Evolutionary conservation across 2,329 filamentous ascomycete genomes (phyloP).

Genomic region (Coleophoma eucalyptorum): DNA sequence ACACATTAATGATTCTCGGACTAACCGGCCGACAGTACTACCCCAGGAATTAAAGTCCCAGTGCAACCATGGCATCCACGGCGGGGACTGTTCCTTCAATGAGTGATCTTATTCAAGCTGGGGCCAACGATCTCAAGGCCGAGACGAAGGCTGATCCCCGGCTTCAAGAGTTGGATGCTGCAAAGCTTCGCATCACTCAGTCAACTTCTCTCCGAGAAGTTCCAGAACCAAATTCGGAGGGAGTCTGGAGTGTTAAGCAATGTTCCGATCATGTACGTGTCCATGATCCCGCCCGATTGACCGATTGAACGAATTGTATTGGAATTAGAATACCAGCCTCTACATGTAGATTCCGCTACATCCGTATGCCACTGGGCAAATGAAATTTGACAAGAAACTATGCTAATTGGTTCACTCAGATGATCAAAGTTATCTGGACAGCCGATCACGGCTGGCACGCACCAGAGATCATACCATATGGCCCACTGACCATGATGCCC

Average conservation of each 20-base stretch:
- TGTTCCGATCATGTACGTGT: conserved; percentile 59
- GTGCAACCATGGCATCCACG: no score
- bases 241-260: conserved; percentile 13
- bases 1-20: no score
- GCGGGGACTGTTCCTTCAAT: not conserved
- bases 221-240: conserved; percentile 28
- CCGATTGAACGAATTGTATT: no score
- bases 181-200: conserved; percentile 50
- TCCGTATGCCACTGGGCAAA: no score
- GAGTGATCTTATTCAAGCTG: conserved; percentile 13
- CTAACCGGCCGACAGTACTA: no score
- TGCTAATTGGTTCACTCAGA: conserved; percentile 40
- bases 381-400: no score
- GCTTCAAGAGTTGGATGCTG: conserved; percentile 47
- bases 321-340: no score
- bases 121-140: conserved; percentile 5
- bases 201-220: conserved; percentile 45
- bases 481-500: conserved; percentile 73
- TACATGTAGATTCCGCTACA: no score
- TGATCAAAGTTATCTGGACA: conserved; percentile 72
- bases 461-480: conserved; percentile 73
- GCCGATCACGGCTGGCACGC: conserved; percentile 63
- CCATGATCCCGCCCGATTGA: no score
- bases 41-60: no score
- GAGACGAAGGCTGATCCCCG: conserved; percentile 3